Evolutionary conservation across 2,329 filamentous ascomycete species (phyloP).

Genomic region (Microsporum canis): DNA sequence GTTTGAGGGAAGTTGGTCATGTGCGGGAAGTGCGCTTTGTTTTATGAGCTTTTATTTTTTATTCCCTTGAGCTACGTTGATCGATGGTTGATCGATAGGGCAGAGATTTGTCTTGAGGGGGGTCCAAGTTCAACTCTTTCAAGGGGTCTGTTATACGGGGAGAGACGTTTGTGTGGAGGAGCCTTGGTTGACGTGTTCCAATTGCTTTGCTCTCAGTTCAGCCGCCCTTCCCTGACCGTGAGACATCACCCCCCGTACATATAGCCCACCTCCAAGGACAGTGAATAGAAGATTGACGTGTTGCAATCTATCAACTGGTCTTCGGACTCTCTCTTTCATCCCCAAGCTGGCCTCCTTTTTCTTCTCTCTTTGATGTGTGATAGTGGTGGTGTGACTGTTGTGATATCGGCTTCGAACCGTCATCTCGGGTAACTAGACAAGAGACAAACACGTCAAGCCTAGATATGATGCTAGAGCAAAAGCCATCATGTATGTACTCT

Average conservation of each 20-base stretch:
- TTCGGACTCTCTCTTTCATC: too few relatives aligned
- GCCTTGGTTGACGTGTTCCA: background rate
- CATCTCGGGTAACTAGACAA: background rate
- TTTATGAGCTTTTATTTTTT: conserved; percentile 3
- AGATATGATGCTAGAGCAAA: background rate
- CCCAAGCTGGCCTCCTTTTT: too few relatives aligned
- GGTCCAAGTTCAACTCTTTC: background rate
- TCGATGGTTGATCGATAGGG: background rate
- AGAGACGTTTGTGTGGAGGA: background rate
- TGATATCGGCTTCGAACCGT: background rate
- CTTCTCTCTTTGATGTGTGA: background rate
- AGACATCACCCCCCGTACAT: background rate
- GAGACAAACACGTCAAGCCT: background rate
- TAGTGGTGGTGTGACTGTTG: background rate
- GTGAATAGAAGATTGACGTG: too few relatives aligned
- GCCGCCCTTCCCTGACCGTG: background rate
- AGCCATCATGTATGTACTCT: background rate
- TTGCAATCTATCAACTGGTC: too few relatives aligned
- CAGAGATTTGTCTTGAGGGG: background rate
- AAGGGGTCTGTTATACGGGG: background rate
- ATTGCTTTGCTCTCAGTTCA: conserved; percentile 1
- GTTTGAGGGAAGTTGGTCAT: background rate
- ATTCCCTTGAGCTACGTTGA: background rate
- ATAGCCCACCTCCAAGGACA: background rate
- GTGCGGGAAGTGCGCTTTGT: background rate